Percentiles rank a stretch among this genome's conserved stretches.
phyloP scores from a whole-genome alignment of 164 flowering plant species.

The grape (Vitis vinifera) region DNA sequence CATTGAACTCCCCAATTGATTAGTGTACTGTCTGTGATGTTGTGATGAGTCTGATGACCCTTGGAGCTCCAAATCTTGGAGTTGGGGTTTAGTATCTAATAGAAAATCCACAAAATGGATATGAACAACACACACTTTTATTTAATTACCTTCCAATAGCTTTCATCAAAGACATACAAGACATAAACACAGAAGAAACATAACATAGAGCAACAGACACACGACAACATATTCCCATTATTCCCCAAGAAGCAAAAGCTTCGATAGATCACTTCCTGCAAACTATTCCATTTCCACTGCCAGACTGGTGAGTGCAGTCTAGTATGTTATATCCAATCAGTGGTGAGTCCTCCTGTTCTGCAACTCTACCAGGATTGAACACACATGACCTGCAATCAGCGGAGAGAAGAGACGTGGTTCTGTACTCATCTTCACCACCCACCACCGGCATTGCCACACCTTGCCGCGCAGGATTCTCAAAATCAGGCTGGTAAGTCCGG shows the following conservation, averaged over 20 bases:
- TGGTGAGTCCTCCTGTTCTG: conserved; percentile 11
- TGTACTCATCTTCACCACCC: conserved; percentile 71
- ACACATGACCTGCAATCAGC: conserved; percentile 51
- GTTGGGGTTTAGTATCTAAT: no score
- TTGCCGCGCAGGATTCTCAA: conserved; percentile 58
- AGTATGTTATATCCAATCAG: conserved; percentile 37
- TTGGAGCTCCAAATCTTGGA: no score
- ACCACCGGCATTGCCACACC: conserved; percentile 79
- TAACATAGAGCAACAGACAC: no score
- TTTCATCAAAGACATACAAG: no score
- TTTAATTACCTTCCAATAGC: no score
- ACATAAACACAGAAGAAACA: no score
- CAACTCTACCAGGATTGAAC: conserved; percentile 34
- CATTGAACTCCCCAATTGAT: no score
- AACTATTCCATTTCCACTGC: background rate
- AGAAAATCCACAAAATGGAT: no score
- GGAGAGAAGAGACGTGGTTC: conserved; percentile 54
- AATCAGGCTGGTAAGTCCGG: conserved; percentile 65
- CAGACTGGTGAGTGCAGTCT: conserved; percentile 36
- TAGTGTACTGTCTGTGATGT: no score
- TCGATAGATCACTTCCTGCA: conserved; percentile 5
- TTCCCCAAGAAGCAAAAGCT: background rate
- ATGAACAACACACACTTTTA: no score
- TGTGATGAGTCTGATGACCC: no score
- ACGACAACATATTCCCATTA: no score